Evolutionary conservation across 176 grass and related monocot genomes (phyloP).

Genomic region (Hyparrhenia diplandra): DNA sequence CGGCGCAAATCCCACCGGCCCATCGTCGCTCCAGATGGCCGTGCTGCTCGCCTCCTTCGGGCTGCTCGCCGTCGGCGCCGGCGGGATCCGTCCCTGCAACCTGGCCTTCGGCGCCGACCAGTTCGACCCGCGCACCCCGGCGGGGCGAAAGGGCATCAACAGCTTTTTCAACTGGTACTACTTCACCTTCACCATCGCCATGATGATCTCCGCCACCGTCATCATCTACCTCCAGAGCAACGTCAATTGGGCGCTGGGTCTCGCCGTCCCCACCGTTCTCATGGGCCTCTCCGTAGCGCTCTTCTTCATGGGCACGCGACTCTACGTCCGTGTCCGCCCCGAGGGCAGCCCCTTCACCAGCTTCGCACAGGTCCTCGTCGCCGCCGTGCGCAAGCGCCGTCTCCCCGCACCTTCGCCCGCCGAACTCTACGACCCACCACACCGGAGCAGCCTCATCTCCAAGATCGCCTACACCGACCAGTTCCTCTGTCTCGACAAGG

Average conservation of each 20-base stretch:
- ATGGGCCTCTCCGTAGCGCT: constrained; percentile 52
- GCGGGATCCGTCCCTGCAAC: constrained; percentile 77
- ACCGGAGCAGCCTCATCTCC: constrained; percentile 49
- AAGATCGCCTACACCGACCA: constrained; percentile 62
- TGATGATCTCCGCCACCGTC: constrained; percentile 58
- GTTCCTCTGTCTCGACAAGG: constrained; percentile 70
- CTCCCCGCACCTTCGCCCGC: no score
- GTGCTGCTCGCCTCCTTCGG: constrained; percentile 44
- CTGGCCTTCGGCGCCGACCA: constrained; percentile 86
- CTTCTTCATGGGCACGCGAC: constrained; percentile 53
- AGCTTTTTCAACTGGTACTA: constrained; percentile 97
- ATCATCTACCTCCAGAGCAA: constrained; percentile 86
- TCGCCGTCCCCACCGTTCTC: constrained; percentile 44
- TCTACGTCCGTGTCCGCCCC: constrained; percentile 51
- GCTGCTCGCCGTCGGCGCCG: constrained; percentile 50
- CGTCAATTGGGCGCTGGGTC: constrained; percentile 57
- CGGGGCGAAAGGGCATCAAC: constrained; percentile 2
- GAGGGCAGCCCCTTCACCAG: constrained; percentile 75
- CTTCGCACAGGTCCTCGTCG: constrained; percentile 39
- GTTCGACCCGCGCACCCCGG: constrained; percentile 38
- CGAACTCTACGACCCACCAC: constrained; percentile 51
- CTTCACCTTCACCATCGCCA: constrained; percentile 56
- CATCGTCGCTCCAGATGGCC: constrained; percentile 29
- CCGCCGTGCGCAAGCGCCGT: constrained; percentile 45
- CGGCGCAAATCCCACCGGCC: neutral